phyloP scores from a whole-genome alignment of 169 alveolate species.

The Cryptosporidium tyzzeri region DNA sequence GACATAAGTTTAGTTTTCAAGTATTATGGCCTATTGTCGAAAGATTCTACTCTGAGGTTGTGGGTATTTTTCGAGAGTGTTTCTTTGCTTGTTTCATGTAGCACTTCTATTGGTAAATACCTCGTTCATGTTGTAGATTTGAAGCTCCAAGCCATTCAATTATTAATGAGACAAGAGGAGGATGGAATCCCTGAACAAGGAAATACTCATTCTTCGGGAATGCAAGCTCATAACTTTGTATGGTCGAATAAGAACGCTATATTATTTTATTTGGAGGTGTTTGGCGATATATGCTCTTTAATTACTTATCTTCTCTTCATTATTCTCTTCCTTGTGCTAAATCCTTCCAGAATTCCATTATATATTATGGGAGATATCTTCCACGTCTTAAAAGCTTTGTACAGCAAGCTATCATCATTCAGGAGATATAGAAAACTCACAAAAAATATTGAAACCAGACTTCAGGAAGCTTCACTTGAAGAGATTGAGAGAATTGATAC shows the following conservation, averaged over 20 bases:
- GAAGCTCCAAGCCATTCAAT: constrained; percentile 55
- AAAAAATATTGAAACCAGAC: constrained; percentile 77
- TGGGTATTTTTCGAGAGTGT: constrained; percentile 88
- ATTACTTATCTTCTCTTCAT: constrained; percentile 57
- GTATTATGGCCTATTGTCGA: constrained; percentile 79
- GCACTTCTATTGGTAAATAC: constrained; percentile 77
- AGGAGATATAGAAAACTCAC: constrained; percentile 79
- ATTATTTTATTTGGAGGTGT: constrained; percentile 41
- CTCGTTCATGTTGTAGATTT: constrained; percentile 78
- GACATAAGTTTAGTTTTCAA: constrained; percentile 78
- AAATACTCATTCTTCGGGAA: background rate
- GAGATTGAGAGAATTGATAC: constrained; percentile 86
- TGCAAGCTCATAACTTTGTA: constrained; percentile 16
- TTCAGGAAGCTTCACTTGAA: constrained; percentile 86
- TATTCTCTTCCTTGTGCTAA: constrained; percentile 84
- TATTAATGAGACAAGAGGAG: constrained; percentile 1
- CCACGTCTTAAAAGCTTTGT: constrained; percentile 82
- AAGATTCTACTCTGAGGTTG: constrained; percentile 85
- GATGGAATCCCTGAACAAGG: constrained; percentile 13
- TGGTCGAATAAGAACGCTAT: constrained; percentile 66
- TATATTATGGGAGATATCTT: constrained; percentile 89
- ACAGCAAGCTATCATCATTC: constrained; percentile 76
- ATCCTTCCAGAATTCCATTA: constrained; percentile 87
- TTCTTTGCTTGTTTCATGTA: constrained; percentile 77
- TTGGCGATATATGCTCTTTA: constrained; percentile 50